These are phyloP conservation scores for Melampsora americana DNA, from an alignment of 1,284 basidiomycete species.

Conservation along the genomic window DNA sequence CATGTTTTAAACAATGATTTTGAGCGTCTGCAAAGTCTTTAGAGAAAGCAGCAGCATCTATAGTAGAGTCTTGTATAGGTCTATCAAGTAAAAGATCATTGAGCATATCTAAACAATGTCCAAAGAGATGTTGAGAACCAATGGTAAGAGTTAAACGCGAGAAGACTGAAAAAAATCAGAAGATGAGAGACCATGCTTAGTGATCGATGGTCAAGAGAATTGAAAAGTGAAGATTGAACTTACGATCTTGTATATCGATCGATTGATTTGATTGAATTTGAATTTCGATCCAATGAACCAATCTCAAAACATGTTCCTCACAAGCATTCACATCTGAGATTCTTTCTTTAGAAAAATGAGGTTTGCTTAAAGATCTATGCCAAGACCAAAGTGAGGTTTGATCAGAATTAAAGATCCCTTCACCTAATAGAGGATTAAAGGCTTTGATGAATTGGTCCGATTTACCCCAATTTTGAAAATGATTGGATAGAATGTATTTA, in stretches of 20 bases:
- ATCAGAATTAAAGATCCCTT: conserved; percentile 17
- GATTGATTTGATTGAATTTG: conserved; percentile 13
- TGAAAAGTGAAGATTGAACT: not conserved
- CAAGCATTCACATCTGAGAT: conserved; percentile 68
- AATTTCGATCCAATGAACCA: conserved; percentile 58
- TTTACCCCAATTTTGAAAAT: conserved; percentile 34
- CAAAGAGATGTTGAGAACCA: conserved; percentile 63
- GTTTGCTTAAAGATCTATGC: conserved; percentile 67
- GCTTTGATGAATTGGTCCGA: conserved; percentile 24
- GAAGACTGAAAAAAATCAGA: conserved; percentile 60
- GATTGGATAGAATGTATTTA: conserved; percentile 34
- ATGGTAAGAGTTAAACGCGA: conserved; percentile 67
- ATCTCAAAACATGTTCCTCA: conserved; percentile 60
- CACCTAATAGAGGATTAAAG: conserved; percentile 19
- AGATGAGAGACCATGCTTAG: not conserved
- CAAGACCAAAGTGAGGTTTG: conserved; percentile 49
- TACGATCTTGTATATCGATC: conserved; percentile 36
- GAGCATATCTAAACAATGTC: conserved; percentile 39
- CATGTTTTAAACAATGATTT: not conserved
- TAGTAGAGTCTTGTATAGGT: not conserved
- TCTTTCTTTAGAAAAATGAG: conserved; percentile 69
- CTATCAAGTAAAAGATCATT: conserved; percentile 27
- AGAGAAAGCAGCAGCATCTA: conserved; percentile 17
- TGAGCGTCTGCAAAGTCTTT: conserved; percentile 32
- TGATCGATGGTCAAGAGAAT: no score